Base-by-base conservation (phyloP, 2,329 filamentous ascomycete species). In the Epichloe gansuensis region DNA sequence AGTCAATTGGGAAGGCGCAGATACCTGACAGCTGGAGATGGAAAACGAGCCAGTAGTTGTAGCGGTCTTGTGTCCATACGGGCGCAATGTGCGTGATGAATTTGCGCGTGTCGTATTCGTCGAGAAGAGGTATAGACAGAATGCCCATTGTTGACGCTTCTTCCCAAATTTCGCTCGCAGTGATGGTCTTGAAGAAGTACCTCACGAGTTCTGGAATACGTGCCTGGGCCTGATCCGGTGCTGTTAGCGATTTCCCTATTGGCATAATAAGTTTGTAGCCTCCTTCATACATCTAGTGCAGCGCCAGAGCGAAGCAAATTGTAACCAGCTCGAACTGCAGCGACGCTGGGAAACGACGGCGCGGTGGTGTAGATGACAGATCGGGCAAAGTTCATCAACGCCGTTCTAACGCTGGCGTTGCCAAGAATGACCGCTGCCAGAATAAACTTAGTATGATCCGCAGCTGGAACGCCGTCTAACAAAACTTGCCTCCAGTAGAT, bases 41-140 rank as follows among this genome's bases (percentile, higher is more conserved):
- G 49, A 62, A 58, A 4, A 55, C 50, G 5, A 65, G 55, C 42
- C 53, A 64, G 21, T 43, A 57, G 13, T 54, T 55, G 45, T 63
- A 56, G 4, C 57, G 52, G 41, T 58, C 58, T 13, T 58, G 57
- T 2, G 63, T 65, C 52, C 48, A 58, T 9, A 68, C 42, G 1
- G 64, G 57, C 0, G 65, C 54, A 6, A 69, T 60, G 35, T 68
- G 65, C 0, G 64, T 58, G 3, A 59, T 46, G 38, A 61, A 58
- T 1, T 55, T 43, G 4, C 55, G 54, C 3, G 43, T n/a, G 47
- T 64, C 58, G 52, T 56, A 64, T 17, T 58, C 61, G 2, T 66
- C 63, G 0, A 50, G 23, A 3, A 63, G 53, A 1, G 66, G 66
- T 1, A 66, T 53, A 0, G 21, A 43, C 2, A 69, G 58, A 21